These are phyloP conservation scores for Mucuna pruriens DNA, from an alignment of 306 rosid species.

Conservation along the genomic window DNA sequence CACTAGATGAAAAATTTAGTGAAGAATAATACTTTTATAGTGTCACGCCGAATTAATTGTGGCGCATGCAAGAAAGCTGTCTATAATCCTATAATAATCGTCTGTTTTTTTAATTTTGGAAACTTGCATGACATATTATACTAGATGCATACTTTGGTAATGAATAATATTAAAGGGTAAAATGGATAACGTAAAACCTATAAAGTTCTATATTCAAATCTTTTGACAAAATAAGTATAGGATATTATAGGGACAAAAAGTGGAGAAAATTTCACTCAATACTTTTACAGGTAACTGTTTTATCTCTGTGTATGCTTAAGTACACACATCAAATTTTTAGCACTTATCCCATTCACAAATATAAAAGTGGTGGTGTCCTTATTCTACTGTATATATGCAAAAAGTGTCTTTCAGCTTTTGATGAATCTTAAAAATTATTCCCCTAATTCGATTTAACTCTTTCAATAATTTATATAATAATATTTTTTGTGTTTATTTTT, in stretches of 20 bases:
- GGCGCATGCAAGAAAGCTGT: no score
- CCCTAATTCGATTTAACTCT: background rate
- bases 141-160: no score
- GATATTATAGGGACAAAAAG: slow-evolving; percentile 18
- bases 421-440: background rate
- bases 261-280: background rate
- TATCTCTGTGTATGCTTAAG: background rate
- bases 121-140: background rate
- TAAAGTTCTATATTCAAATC: background rate
- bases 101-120: no score
- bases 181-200: background rate
- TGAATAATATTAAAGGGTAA: background rate
- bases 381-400: background rate
- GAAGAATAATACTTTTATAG: no score
- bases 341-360: background rate
- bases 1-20: background rate
- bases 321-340: background rate
- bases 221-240: background rate
- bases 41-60: no score
- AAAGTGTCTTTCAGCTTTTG: background rate
- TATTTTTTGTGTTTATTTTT: no score
- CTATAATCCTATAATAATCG: no score
- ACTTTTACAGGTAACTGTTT: background rate
- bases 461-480: background rate
- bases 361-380: background rate